Base-by-base conservation (phyloP, 148 eudicot species). In the Vaccinium macrocarpon region DNA sequence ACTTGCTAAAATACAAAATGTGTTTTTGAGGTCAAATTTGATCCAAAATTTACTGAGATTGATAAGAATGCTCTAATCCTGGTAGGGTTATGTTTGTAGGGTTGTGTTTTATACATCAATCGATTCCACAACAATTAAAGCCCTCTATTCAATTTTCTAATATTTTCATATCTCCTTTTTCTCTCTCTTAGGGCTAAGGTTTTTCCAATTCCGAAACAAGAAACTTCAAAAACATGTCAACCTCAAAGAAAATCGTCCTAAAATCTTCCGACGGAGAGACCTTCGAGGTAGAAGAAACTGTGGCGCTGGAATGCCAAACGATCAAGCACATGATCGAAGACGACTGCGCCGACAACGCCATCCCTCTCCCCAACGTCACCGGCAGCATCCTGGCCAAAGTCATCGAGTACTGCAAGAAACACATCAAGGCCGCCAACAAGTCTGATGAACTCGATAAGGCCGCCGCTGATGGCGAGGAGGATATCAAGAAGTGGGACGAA, bases 401-500 rank as follows among this genome's bases (percentile, higher is more conserved):
- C 29, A 64, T 64, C 71, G 71, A 64, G 32, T 64, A 64, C 29
- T 64, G 71, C 71, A 88, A 86, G 85, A 87, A 83, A 21, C 94
- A 92, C 46, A 91, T 86, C 0, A 87, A 90, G 6, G 61, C 77
- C 19, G 8, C 82, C 50, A 48, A 5, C 21, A 87, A 87, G 25
- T 19, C 86, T 13, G 85, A 82, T 8, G 92, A 48, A 0, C 50
- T 48, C 50, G 50, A 90, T 35, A 61, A 80, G 64, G 19, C 46
- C 19, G 84, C 53, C 5, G 90, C 50, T 7, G 50, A 5, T 5
- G 50, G 86, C 19, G 91, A 87, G 21, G 92, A 92, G 1, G 94
- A 88, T 0, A 62, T 90, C 29, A 88, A 88, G 87, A 42, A 11
- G 18, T 92, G 90, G 85, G 93, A 92, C 82, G 70, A 90, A 46